Conservation (phyloP, 768 basidiomycete genomes). For the Calocera viscosa region DNA sequence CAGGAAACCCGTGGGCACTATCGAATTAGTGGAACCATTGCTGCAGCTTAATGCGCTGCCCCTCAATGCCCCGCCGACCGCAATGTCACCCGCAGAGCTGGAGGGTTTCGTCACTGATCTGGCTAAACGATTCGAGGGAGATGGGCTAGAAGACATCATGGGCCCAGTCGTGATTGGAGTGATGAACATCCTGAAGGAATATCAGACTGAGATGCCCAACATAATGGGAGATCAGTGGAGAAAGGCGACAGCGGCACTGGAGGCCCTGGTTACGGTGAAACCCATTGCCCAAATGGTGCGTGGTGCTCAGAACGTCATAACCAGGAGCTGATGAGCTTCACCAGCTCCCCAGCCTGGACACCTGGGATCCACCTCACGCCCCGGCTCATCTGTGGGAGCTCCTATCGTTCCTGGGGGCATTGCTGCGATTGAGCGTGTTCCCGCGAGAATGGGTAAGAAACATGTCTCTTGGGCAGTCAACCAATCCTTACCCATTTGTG, state of each 20-base stretch:
- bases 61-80: conserved; percentile 45
- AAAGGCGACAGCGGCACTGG: conserved; percentile 68
- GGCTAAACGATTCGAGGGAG: conserved; percentile 64
- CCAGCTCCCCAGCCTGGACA: background rate
- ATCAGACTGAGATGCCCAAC: conserved; percentile 26
- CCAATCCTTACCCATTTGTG: background rate
- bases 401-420: conserved; percentile 57
- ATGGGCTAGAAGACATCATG: conserved; percentile 68
- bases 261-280: conserved; percentile 69
- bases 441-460: conserved; percentile 68
- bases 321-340: background rate
- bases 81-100: conserved; percentile 55
- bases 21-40: conserved; percentile 73
- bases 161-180: conserved; percentile 44
- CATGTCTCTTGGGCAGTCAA: conserved; percentile 1
- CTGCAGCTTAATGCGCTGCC: conserved; percentile 49
- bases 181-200: conserved; percentile 12
- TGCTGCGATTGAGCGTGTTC: conserved; percentile 75
- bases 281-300: conserved; percentile 57
- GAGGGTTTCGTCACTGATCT: conserved; percentile 76
- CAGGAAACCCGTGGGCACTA: conserved; percentile 60
- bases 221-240: conserved; percentile 48
- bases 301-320: background rate
- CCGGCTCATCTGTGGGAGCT: conserved; percentile 47
- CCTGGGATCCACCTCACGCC: conserved; percentile 57